phyloP scores from a whole-genome alignment of 176 grass and related monocot genomes.

The Hordeum marinum region DNA sequence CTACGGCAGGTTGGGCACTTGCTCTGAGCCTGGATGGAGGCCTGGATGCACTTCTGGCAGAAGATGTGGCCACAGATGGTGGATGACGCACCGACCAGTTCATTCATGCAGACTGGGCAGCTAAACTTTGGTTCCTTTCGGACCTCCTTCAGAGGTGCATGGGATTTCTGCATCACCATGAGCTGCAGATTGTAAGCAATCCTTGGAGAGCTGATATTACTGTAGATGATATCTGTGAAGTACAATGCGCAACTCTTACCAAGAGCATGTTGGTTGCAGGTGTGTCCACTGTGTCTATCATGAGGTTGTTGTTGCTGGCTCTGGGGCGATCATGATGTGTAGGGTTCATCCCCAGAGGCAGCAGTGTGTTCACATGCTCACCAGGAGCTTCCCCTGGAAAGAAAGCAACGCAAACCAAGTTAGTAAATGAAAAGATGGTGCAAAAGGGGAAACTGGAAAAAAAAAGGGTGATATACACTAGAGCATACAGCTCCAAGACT shows the following conservation, averaged over 20 bases:
- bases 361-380: slow-evolving; percentile 42
- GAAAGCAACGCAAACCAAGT: neutral
- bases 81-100: slow-evolving; percentile 54
- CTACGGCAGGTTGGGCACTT: slow-evolving; percentile 80
- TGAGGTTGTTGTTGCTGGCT: neutral
- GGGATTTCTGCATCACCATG: slow-evolving; percentile 2
- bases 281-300: slow-evolving; percentile 19
- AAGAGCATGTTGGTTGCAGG: neutral
- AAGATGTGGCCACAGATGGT: slow-evolving; percentile 93
- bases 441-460: neutral
- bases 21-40: slow-evolving; percentile 57
- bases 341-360: slow-evolving; percentile 42
- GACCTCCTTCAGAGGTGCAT: slow-evolving; percentile 28
- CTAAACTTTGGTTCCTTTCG: slow-evolving; percentile 58
- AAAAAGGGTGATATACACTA: neutral
- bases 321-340: neutral
- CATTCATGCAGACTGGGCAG: slow-evolving; percentile 72
- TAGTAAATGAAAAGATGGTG: slow-evolving; percentile 1
- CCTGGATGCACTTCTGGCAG: slow-evolving; percentile 64
- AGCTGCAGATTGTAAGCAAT: slow-evolving; percentile 6
- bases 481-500: neutral
- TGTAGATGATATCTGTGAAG: neutral
- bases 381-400: slow-evolving; percentile 39
- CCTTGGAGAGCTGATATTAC: neutral
- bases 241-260: neutral